Evolutionary conservation across 331 rosid genomes (phyloP).

Genomic region (Erythrophleum ivorense): DNA sequence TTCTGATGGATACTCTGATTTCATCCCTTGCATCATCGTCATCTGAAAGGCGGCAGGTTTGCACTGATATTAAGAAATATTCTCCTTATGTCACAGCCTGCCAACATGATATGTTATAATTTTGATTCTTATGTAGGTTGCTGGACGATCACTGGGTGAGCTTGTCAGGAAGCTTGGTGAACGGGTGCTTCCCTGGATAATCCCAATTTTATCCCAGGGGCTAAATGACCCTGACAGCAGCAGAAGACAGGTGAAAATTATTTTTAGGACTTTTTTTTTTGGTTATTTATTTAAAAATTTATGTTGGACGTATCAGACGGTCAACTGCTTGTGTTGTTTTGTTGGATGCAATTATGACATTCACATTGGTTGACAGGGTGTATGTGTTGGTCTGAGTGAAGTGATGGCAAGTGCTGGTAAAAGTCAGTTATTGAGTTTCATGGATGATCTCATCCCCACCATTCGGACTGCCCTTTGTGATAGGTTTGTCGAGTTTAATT

Average conservation of each 20-base stretch:
- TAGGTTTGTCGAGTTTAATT: conserved; percentile 57
- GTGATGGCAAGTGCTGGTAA: conserved; percentile 95
- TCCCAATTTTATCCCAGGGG: conserved; percentile 93
- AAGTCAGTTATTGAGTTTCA: conserved; percentile 91
- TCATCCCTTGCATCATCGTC: conserved; percentile 94
- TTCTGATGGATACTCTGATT: conserved; percentile 93
- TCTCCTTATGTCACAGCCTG: neutral
- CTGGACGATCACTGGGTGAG: conserved; percentile 96
- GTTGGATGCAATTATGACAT: conserved; percentile 33
- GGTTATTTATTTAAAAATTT: neutral
- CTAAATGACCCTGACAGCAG: conserved; percentile 69
- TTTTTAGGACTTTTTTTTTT: conserved; percentile 17
- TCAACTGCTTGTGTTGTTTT: conserved; percentile 12
- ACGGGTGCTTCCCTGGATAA: conserved; percentile 91
- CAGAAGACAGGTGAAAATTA: conserved; percentile 82
- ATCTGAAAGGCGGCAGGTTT: conserved; percentile 95
- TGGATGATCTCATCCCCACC: conserved; percentile 96
- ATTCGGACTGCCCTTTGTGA: conserved; percentile 97
- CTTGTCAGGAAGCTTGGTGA: conserved; percentile 99
- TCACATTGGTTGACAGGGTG: conserved; percentile 66
- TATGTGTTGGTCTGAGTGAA: conserved; percentile 97
- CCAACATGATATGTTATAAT: conserved; percentile 16
- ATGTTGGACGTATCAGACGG: neutral
- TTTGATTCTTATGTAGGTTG: conserved; percentile 66
- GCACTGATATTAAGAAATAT: conserved; percentile 27